Evolutionary conservation across 805 yeast species (phyloP).

Genomic region (Metschnikowia similis): DNA sequence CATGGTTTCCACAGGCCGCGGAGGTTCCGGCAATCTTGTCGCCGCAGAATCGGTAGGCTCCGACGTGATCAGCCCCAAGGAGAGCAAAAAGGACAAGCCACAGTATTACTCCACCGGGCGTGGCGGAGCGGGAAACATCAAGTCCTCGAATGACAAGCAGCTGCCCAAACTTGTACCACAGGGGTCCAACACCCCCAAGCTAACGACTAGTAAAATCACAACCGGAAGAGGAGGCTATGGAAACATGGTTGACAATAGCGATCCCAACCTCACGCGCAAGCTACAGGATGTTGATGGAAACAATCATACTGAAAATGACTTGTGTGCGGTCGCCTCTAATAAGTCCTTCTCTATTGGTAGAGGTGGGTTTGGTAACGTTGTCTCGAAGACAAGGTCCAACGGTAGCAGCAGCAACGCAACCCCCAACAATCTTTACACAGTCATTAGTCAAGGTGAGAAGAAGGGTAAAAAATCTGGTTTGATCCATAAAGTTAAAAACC

Average conservation of each 20-base stretch:
- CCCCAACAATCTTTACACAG: conserved; percentile 29
- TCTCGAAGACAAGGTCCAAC: conserved; percentile 29
- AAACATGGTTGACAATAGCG: conserved; percentile 61
- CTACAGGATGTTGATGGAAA: conserved; percentile 61
- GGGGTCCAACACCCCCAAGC: conserved; percentile 59
- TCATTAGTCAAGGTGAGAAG: conserved; percentile 32
- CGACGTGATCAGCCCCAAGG: conserved; percentile 5
- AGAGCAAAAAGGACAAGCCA: conserved; percentile 23
- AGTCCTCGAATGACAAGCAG: conserved; percentile 35
- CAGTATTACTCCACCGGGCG: conserved; percentile 63
- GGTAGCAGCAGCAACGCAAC: conserved; percentile 17
- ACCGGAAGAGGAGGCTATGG: conserved; percentile 83
- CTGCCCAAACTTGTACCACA: conserved; percentile 54
- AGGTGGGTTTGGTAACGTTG: conserved; percentile 64
- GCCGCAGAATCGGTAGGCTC: conserved; percentile 8
- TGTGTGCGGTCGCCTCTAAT: conserved; percentile 42
- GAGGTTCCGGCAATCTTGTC: conserved; percentile 37
- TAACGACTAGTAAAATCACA: conserved; percentile 51
- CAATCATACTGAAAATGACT: conserved; percentile 24
- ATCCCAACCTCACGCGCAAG: conserved; percentile 54
- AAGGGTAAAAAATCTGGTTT: conserved; percentile 29
- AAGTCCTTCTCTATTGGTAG: conserved; percentile 53
- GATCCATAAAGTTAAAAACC: conserved; percentile 42
- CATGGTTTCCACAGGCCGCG: conserved; percentile 33
- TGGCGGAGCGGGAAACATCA: conserved; percentile 75